Conservation (phyloP, 108 stramenopile species). For the Schizochytrium sp. region DNA sequence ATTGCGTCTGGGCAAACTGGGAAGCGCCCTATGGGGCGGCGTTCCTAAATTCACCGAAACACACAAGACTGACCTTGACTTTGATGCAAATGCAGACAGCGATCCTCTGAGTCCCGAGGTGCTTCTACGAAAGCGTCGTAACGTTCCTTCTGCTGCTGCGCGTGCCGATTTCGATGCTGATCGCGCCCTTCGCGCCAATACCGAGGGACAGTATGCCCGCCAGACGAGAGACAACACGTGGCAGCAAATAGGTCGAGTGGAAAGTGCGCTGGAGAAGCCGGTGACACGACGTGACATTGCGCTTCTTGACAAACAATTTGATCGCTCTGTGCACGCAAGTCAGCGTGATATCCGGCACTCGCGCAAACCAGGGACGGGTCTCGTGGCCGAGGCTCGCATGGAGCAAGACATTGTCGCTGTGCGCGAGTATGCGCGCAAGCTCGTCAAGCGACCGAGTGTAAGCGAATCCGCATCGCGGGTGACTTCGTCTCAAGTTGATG, state of each 20-base stretch:
- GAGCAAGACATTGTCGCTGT: slow-evolving; percentile 9
- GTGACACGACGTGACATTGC: not conserved
- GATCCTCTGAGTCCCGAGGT: not conserved
- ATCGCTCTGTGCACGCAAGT: not conserved
- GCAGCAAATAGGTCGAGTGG: not conserved
- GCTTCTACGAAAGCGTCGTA: not conserved
- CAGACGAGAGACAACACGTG: slow-evolving; percentile 1
- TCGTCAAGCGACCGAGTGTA: not conserved
- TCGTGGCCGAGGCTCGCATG: not conserved
- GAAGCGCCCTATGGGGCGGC: not conserved
- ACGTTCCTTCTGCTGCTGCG: not conserved
- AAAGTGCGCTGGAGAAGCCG: not conserved
- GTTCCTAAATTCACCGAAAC: no score
- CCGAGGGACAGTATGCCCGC: not conserved
- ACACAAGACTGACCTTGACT: no score
- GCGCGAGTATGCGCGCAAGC: not conserved
- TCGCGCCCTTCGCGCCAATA: not conserved
- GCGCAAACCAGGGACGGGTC: not conserved
- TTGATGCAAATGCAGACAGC: not conserved
- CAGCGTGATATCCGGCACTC: not conserved
- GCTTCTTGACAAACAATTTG: not conserved
- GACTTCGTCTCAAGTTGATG: no score
- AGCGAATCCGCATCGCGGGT: no score
- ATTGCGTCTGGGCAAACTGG: not conserved
- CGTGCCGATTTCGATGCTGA: not conserved